These are phyloP conservation scores for Trypanosoma scelopori DNA, from an alignment of 208 protist genomes.

Conservation along the genomic window DNA sequence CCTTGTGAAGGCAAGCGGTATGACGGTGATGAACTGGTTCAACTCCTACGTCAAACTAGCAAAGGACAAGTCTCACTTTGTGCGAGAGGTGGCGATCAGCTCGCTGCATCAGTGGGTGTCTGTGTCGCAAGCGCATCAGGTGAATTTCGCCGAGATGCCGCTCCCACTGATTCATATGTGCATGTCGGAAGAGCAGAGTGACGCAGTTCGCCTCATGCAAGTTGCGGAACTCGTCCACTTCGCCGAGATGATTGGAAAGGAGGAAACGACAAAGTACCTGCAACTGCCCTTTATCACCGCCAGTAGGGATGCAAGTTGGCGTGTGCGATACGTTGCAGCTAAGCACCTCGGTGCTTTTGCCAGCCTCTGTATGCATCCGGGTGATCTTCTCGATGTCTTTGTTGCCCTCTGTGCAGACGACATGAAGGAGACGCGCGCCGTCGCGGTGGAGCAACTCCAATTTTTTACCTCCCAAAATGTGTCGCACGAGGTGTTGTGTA, in stretches of 20 bases:
- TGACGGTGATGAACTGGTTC: constrained; percentile 63
- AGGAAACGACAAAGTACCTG: constrained; percentile 56
- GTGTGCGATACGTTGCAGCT: constrained; percentile 70
- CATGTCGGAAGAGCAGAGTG: constrained; percentile 64
- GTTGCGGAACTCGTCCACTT: constrained; percentile 51
- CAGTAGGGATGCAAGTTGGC: constrained; percentile 68
- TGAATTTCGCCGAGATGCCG: constrained; percentile 59
- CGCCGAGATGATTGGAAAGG: constrained; percentile 49
- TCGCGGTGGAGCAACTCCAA: constrained; percentile 61
- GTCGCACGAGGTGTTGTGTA: constrained; percentile 19
- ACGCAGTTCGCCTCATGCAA: constrained; percentile 63
- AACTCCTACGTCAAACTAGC: constrained; percentile 58
- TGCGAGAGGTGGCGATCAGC: constrained; percentile 50
- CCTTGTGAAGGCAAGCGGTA: constrained; percentile 44
- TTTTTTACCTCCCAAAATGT: constrained; percentile 1
- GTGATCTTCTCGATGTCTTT: constrained; percentile 50
- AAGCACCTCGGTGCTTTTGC: constrained; percentile 50
- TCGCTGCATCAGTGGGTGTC: constrained; percentile 64
- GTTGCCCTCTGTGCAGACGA: constrained; percentile 53
- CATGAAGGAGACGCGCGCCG: constrained; percentile 64
- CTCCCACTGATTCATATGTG: constrained; percentile 60
- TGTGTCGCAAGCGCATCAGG: constrained; percentile 46
- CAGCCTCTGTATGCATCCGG: constrained; percentile 36
- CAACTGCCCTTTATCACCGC: constrained; percentile 40
- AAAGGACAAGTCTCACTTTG: constrained; percentile 48